These are phyloP conservation scores for Quercus wislizeni DNA, from an alignment of 306 rosid genomes.

Conservation along the genomic window DNA sequence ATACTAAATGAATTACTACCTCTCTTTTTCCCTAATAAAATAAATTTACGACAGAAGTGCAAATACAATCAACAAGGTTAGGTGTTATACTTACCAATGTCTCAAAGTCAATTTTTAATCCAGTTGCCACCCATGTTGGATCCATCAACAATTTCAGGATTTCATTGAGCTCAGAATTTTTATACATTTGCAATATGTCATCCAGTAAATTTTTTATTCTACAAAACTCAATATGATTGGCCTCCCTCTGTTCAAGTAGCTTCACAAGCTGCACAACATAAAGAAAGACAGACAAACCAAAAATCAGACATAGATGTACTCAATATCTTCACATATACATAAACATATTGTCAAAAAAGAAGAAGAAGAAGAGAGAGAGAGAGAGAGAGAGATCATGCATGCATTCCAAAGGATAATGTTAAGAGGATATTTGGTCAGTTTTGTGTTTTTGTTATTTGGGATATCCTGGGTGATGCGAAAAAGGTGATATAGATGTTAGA, in stretches of 20 bases:
- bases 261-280: slow-evolving; percentile 78
- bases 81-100: slow-evolving; percentile 61
- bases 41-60: not conserved
- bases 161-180: slow-evolving; percentile 56
- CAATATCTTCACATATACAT: not conserved
- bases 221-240: slow-evolving; percentile 91
- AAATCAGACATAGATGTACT: not conserved
- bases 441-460: no score
- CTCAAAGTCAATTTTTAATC: slow-evolving; percentile 73
- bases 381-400: not conserved
- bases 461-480: no score
- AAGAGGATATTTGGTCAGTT: no score
- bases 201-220: slow-evolving; percentile 85
- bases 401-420: no score
- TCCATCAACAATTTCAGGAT: slow-evolving; percentile 73
- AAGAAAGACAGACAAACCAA: slow-evolving; percentile 23
- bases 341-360: not conserved
- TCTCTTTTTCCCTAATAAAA: not conserved
- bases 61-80: not conserved
- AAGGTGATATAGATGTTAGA: no score
- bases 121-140: slow-evolving; percentile 91
- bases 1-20: slow-evolving; percentile 1
- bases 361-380: not conserved
- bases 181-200: slow-evolving; percentile 75
- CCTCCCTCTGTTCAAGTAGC: slow-evolving; percentile 91